Evolutionary conservation across 805 yeast species (phyloP), one percentile per base, ranked within the genome.

Genomic region (Cephaloascus fragrans): DNA sequence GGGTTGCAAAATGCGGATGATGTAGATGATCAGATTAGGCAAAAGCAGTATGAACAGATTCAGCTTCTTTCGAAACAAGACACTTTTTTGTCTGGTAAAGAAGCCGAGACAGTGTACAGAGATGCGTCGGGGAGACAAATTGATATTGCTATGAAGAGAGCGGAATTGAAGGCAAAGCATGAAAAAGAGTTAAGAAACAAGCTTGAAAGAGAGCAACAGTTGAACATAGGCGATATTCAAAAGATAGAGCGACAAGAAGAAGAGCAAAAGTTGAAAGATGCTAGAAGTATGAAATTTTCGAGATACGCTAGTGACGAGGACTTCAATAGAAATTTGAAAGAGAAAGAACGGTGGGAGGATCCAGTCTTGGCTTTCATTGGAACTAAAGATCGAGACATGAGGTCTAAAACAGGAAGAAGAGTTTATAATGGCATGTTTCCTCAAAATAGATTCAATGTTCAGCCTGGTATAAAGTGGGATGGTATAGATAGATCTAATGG

Each of bases 401-500:
- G 33, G 19, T 35, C 57, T 54, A 14, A 33, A 41, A 32, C 56
- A 1, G 86, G 87, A 0, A 54, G 83, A 34, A 77, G 72, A 35
- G 54, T 73, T 2, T 87, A 80, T 47, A 53, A 59, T 20, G 80
- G 80, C 0, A 45, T 67, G 0, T 74, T 58, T 39, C 77, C 85
- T 0, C 74, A 73, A 17, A 89, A 89, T 52, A 62, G 97, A 41
- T 89, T 85, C 56, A 71, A 71, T 2, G 78, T 89, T 12, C 59
- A 62, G 3, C 95, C 96, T 0, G 96, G 97, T 0, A 64, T 67
- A 46, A 65, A 85, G 41, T 89, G 97, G 97, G 95, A 85, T 56
- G 97, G 97, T 0, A 79, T 89, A 2, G 89, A 86, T 57, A 62
- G 97, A 42, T 78, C 94, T 0, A 89, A 82, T 52, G 96, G 96